These are phyloP conservation scores for Xylariales sp. DNA, from an alignment of 2,329 filamentous ascomycete species.

Conservation along the genomic window DNA sequence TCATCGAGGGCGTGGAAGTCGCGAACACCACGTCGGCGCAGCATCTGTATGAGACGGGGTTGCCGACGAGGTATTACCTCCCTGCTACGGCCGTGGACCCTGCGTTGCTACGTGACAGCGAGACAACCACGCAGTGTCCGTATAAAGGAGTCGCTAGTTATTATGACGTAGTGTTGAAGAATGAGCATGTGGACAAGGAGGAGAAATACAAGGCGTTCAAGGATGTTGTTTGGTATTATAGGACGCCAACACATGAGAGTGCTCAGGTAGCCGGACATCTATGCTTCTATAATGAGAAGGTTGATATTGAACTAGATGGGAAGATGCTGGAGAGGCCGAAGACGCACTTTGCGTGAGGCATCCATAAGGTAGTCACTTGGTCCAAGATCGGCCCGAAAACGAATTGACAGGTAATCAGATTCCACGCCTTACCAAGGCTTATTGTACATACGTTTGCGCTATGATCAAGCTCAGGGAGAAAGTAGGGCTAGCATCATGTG, in stretches of 20 bases:
- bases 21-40: slow-evolving; percentile 41
- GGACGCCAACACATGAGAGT: slow-evolving; percentile 51
- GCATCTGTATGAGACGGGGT: slow-evolving; percentile 56
- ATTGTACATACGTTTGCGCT: no score
- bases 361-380: not conserved
- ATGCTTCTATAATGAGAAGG: slow-evolving; percentile 66
- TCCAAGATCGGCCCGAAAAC: not conserved
- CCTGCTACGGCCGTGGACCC: slow-evolving; percentile 46
- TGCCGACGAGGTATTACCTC: slow-evolving; percentile 57
- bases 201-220: slow-evolving; percentile 17
- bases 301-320: slow-evolving; percentile 57
- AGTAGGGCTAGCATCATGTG: no score
- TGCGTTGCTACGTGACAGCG: slow-evolving; percentile 41
- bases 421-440: no score
- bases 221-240: slow-evolving; percentile 61
- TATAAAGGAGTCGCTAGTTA: slow-evolving; percentile 65
- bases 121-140: slow-evolving; percentile 54
- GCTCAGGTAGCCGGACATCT: slow-evolving; percentile 48
- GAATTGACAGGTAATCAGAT: not conserved
- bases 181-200: slow-evolving; percentile 25
- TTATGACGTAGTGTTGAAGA: slow-evolving; percentile 51
- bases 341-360: slow-evolving; percentile 17
- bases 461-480: no score
- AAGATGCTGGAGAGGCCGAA: slow-evolving; percentile 27
- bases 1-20: slow-evolving; percentile 31